Evolutionary conservation across 257 asterid genomes (phyloP).

Genomic region (Sherardia arvensis): DNA sequence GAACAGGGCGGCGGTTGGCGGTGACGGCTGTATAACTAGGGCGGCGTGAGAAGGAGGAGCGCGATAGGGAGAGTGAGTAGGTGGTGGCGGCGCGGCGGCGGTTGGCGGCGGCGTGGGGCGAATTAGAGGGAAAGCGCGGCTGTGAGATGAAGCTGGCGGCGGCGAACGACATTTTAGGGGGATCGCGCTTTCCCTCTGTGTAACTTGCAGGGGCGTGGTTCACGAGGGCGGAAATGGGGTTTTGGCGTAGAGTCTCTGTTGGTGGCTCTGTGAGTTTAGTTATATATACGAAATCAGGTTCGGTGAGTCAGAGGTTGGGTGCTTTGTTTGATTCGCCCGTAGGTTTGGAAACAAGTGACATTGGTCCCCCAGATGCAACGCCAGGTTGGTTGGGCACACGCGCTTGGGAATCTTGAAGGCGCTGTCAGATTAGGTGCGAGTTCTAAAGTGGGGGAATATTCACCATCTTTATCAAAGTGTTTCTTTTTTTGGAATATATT

Average conservation of each 20-base stretch:
- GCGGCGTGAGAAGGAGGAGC: constrained; percentile 6
- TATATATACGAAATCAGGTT: neutral
- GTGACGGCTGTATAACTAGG: constrained; percentile 13
- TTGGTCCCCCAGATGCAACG: neutral
- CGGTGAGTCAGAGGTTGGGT: neutral
- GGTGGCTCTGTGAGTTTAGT: neutral
- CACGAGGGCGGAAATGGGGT: neutral
- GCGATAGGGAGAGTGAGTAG: constrained; percentile 15
- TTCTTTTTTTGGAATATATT: no score
- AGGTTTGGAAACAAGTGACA: neutral
- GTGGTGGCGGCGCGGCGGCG: constrained; percentile 14
- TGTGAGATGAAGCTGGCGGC: constrained; percentile 14
- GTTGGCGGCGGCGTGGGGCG: constrained; percentile 4
- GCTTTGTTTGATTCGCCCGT: neutral
- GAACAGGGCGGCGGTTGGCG: constrained; percentile 9
- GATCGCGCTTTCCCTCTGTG: constrained; percentile 7
- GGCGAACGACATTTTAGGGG: constrained; percentile 20
- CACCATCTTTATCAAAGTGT: no score
- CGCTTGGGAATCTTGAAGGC: neutral
- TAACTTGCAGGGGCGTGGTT: neutral
- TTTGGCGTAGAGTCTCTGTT: neutral
- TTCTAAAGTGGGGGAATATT: no score
- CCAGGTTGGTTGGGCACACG: neutral
- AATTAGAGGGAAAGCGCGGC: neutral
- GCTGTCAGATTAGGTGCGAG: no score